Percentiles rank a stretch among this genome's conserved stretches.
Evolutionary conservation across 2,329 filamentous ascomycete genomes (phyloP).

Genomic region (Neonectria hederae): DNA sequence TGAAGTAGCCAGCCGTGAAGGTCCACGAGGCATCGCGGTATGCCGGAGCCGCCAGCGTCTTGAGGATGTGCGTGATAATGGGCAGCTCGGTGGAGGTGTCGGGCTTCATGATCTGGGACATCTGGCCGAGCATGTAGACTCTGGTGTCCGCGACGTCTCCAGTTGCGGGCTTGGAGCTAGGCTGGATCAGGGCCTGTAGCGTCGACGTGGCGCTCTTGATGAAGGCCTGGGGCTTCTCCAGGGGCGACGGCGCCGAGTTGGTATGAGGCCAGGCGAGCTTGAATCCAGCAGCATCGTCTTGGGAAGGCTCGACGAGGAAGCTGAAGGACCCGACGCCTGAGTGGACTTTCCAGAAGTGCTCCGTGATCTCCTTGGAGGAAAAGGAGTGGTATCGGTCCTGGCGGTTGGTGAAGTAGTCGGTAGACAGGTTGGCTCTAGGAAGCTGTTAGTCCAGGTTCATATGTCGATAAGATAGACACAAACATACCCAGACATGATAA

Average conservation of each 20-base stretch:
- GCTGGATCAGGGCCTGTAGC: constrained; percentile 72
- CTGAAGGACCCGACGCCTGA: constrained; percentile 80
- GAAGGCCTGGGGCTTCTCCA: constrained; percentile 75
- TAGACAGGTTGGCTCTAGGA: constrained; percentile 80
- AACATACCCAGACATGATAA: constrained; percentile 86
- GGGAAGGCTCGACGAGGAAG: constrained; percentile 76
- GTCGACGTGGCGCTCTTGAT: constrained; percentile 73
- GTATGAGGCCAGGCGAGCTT: constrained; percentile 75
- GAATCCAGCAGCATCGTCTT: constrained; percentile 64
- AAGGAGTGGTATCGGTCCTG: constrained; percentile 96
- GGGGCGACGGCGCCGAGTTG: constrained; percentile 79
- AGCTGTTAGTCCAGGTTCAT: constrained; percentile 27
- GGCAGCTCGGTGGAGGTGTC: constrained; percentile 90
- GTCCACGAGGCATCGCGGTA: constrained; percentile 84
- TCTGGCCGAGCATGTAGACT: constrained; percentile 87
- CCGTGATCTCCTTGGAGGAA: constrained; percentile 77
- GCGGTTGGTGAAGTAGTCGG: constrained; percentile 95
- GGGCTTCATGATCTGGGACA: constrained; percentile 83
- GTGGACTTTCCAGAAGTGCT: constrained; percentile 85
- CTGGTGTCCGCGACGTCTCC: constrained; percentile 65
- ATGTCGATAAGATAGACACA: not conserved
- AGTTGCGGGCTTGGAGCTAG: constrained; percentile 17
- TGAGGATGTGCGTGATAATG: constrained; percentile 78
- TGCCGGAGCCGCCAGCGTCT: constrained; percentile 68
- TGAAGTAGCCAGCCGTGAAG: constrained; percentile 98